These are phyloP conservation scores for Alloteropsis semialata DNA, from an alignment of 176 grass and related monocot species.

Conservation along the genomic window DNA sequence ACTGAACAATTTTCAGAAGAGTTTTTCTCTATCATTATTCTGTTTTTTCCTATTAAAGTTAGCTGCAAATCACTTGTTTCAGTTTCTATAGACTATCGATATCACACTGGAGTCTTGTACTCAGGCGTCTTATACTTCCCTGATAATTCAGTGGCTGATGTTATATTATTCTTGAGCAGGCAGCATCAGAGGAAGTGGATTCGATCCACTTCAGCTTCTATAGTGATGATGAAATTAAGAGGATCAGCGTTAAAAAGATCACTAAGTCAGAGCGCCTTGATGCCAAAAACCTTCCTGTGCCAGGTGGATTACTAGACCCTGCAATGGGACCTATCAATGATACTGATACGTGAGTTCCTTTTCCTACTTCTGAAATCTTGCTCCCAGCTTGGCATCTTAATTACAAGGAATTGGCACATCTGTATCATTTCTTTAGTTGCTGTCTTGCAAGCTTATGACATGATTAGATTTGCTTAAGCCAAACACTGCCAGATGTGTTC, in stretches of 20 bases:
- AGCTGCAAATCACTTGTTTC: background rate
- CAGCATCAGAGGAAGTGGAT: constrained; percentile 62
- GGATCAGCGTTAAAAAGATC: constrained; percentile 72
- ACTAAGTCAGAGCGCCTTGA: constrained; percentile 65
- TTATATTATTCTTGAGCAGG: constrained; percentile 31
- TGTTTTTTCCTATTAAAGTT: background rate
- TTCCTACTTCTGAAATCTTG: background rate
- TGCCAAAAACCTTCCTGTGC: constrained; percentile 54
- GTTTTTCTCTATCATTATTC: background rate
- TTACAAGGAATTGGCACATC: too few species aligned
- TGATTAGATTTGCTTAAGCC: background rate
- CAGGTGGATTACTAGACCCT: constrained; percentile 78
- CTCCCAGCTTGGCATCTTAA: background rate
- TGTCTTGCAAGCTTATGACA: background rate
- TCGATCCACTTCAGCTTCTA: constrained; percentile 89
- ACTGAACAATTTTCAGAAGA: background rate
- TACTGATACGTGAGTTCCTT: constrained; percentile 57
- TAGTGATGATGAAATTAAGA: constrained; percentile 49
- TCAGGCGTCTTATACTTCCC: background rate
- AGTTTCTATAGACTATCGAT: too few species aligned
- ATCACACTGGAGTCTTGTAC: too few species aligned
- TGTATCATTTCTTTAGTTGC: background rate
- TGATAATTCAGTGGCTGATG: background rate
- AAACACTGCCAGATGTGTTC: background rate
- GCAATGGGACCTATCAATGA: constrained; percentile 72